Conservation (phyloP, 306 rosid genomes). For the Dalbergia cochinchinensis region DNA sequence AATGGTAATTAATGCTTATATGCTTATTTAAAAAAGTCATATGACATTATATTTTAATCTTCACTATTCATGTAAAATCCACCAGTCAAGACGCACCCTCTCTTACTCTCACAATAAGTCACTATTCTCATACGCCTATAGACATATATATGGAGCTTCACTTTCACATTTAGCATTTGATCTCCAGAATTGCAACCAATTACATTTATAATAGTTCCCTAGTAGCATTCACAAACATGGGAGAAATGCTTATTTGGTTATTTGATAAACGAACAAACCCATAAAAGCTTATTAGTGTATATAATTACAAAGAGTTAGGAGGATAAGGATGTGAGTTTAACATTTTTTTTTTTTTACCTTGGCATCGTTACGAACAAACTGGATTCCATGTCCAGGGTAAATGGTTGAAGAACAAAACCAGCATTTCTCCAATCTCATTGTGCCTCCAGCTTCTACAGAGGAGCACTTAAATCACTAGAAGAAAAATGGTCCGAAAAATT, state of each 20-base stretch:
- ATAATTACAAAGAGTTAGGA: conserved; percentile 12
- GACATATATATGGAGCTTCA: not conserved
- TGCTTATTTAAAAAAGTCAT: too few species aligned
- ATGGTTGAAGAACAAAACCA: conserved; percentile 93
- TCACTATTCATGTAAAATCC: too few species aligned
- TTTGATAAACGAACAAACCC: not conserved
- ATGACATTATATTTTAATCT: too few species aligned
- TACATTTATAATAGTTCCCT: not conserved
- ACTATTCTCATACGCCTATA: too few species aligned
- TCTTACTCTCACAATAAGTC: too few species aligned
- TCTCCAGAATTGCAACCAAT: conserved; percentile 11
- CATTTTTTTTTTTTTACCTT: conserved; percentile 57
- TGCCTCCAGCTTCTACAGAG: conserved; percentile 33
- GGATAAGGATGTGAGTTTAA: not conserved
- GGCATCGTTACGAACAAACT: conserved; percentile 91
- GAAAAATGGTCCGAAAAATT: conserved; percentile 13
- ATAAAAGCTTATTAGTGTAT: not conserved
- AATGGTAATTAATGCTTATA: too few species aligned
- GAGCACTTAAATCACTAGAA: conserved; percentile 3
- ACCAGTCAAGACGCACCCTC: too few species aligned
- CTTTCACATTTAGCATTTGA: not conserved
- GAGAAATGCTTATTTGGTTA: too few species aligned
- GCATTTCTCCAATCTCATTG: conserved; percentile 94
- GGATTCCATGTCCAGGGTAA: conserved; percentile 95
- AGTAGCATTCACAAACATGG: not conserved